Conservation (phyloP, 805 yeast species). For the Yueomyces sinensis region DNA sequence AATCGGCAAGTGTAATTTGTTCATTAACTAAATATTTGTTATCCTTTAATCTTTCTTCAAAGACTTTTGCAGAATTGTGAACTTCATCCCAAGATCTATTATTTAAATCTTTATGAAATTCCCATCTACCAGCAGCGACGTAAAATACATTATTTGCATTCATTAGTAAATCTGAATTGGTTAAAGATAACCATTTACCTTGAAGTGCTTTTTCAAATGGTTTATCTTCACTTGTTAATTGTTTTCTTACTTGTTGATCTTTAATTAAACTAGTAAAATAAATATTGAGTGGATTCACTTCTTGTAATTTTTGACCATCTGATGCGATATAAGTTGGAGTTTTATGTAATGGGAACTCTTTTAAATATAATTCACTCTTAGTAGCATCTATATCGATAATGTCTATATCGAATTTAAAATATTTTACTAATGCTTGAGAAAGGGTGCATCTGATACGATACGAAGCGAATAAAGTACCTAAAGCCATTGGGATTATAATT, state of each 20-base stretch:
- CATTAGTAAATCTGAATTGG: not conserved
- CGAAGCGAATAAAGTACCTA: slow-evolving; percentile 22
- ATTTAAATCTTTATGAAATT: not conserved
- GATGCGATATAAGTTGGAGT: slow-evolving; percentile 63
- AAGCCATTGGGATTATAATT: slow-evolving; percentile 1
- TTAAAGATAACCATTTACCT: slow-evolving; percentile 55
- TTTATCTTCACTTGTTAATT: slow-evolving; percentile 37
- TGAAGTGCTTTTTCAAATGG: slow-evolving; percentile 33
- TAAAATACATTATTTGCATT: not conserved
- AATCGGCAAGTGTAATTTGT: slow-evolving; percentile 29
- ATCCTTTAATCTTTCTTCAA: slow-evolving; percentile 43
- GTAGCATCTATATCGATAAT: slow-evolving; percentile 28
- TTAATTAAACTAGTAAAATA: slow-evolving; percentile 20
- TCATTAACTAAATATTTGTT: slow-evolving; percentile 62
- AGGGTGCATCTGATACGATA: slow-evolving; percentile 26
- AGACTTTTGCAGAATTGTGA: slow-evolving; percentile 12
- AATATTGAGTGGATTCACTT: slow-evolving; percentile 37
- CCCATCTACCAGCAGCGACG: not conserved
- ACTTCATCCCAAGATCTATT: not conserved
- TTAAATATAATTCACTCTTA: slow-evolving; percentile 23
- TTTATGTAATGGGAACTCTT: slow-evolving; percentile 50
- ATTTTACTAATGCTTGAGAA: slow-evolving; percentile 38
- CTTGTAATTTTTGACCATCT: slow-evolving; percentile 60
- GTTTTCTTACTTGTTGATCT: slow-evolving; percentile 24
- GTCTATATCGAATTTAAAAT: slow-evolving; percentile 45